These are phyloP conservation scores for Macrolepiota fuliginosa DNA, from an alignment of 768 basidiomycete species.

Conservation along the genomic window DNA sequence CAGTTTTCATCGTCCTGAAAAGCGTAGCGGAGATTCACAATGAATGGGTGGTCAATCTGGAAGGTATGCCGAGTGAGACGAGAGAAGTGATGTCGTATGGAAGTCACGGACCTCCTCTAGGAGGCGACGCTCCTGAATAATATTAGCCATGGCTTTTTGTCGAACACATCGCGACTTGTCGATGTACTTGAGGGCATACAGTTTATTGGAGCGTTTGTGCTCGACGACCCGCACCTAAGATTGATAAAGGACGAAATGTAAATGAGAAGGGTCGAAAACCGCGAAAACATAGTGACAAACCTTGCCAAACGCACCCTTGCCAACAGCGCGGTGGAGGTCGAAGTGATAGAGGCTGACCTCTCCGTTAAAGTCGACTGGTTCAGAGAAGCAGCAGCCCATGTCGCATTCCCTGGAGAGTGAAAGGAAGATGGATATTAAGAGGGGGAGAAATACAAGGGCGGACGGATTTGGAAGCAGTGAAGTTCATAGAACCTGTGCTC, in stretches of 20 bases:
- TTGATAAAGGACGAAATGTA: slow-evolving; percentile 2
- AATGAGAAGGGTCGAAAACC: neutral
- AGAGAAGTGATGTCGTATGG: slow-evolving; percentile 3
- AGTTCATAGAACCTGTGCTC: slow-evolving; percentile 17
- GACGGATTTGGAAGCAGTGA: slow-evolving; percentile 25
- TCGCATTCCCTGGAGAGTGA: slow-evolving; percentile 34
- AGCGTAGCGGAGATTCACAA: slow-evolving; percentile 90
- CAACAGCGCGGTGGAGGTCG: slow-evolving; percentile 91
- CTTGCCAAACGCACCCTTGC: slow-evolving; percentile 98
- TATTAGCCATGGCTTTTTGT: slow-evolving; percentile 89
- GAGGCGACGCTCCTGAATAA: slow-evolving; percentile 89
- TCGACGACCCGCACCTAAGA: slow-evolving; percentile 92
- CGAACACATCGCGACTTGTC: slow-evolving; percentile 91
- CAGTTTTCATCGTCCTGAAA: slow-evolving; percentile 98
- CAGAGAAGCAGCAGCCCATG: slow-evolving; percentile 67
- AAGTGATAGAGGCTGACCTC: slow-evolving; percentile 95
- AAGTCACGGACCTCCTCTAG: slow-evolving; percentile 74
- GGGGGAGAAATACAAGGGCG: slow-evolving; percentile 36
- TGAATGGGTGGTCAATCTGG: slow-evolving; percentile 85
- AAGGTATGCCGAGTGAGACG: slow-evolving; percentile 4
- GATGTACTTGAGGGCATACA: slow-evolving; percentile 97
- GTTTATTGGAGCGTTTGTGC: slow-evolving; percentile 88
- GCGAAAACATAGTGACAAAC: slow-evolving; percentile 38
- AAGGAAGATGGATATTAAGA: slow-evolving; percentile 30
- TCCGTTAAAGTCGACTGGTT: slow-evolving; percentile 82